A percentile compares a stretch with the other conserved stretches of the same genome.
Conservation (phyloP, 2,329 filamentous ascomycete species). For the Karstenula rhodostoma region DNA sequence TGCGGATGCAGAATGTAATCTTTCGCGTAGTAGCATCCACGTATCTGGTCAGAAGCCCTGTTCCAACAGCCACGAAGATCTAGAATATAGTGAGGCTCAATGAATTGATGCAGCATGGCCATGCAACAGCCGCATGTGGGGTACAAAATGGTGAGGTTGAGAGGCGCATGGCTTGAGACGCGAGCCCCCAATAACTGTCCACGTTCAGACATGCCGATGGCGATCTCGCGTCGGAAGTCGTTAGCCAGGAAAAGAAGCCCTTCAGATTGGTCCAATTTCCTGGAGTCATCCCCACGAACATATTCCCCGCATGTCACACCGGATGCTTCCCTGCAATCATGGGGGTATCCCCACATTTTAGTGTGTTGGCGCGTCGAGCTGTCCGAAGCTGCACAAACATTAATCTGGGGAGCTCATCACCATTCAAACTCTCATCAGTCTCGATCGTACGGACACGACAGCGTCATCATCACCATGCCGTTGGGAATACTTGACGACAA, state of each 20-base stretch:
- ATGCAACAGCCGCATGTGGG: constrained; percentile 3
- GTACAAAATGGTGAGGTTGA: background rate
- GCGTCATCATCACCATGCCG: constrained; percentile 26
- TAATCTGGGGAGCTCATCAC: background rate
- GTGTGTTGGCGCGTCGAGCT: background rate
- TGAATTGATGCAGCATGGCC: background rate
- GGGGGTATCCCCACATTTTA: constrained; percentile 11
- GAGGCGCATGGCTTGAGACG: background rate
- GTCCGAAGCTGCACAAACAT: background rate
- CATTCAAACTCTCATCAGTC: background rate
- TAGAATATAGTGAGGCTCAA: background rate
- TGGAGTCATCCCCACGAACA: background rate
- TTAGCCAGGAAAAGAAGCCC: background rate
- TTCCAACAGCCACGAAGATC: background rate
- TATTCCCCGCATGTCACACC: constrained; percentile 3
- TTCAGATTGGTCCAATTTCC: background rate
- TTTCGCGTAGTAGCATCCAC: background rate
- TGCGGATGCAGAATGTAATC: background rate
- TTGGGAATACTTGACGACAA: constrained; percentile 32
- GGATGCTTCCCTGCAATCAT: background rate
- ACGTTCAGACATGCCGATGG: constrained; percentile 6
- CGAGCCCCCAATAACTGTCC: background rate
- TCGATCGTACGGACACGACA: background rate
- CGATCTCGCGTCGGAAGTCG: background rate
- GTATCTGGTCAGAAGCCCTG: background rate